Evolutionary conservation across 2,329 filamentous ascomycete genomes (phyloP).

Genomic region (Alternaria longipes): DNA sequence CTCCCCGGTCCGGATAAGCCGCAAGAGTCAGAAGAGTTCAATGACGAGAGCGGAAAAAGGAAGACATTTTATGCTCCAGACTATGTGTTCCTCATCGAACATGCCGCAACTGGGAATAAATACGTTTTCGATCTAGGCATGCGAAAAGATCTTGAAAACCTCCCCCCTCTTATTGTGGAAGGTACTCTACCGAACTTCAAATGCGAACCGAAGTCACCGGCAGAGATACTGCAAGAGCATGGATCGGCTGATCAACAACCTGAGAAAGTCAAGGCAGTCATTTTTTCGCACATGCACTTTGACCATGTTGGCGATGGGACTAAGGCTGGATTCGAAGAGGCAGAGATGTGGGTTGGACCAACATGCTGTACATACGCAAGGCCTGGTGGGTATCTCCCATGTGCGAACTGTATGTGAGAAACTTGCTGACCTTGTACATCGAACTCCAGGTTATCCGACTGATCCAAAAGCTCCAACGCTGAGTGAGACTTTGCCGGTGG

Average conservation of each 20-base stretch:
- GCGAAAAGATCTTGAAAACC: slow-evolving; percentile 54
- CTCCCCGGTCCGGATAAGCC: slow-evolving; percentile 55
- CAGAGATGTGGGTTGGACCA: slow-evolving; percentile 54
- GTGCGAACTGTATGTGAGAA: background rate
- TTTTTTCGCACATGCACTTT: slow-evolving; percentile 53
- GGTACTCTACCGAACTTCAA: slow-evolving; percentile 53
- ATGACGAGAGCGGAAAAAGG: slow-evolving; percentile 45
- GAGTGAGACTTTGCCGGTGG: slow-evolving; percentile 54
- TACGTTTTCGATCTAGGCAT: slow-evolving; percentile 65
- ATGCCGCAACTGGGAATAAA: slow-evolving; percentile 46
- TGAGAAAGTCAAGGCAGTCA: slow-evolving; percentile 53
- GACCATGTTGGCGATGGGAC: slow-evolving; percentile 54
- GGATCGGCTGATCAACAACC: slow-evolving; percentile 43
- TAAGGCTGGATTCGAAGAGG: slow-evolving; percentile 46
- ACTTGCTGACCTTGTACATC: background rate
- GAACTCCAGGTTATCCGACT: slow-evolving; percentile 30
- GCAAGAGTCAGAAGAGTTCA: slow-evolving; percentile 47
- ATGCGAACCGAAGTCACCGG: slow-evolving; percentile 42
- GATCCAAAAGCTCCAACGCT: slow-evolving; percentile 41
- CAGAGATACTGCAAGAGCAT: slow-evolving; percentile 38
- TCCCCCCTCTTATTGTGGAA: slow-evolving; percentile 55
- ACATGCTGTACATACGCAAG: slow-evolving; percentile 44
- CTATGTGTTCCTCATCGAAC: slow-evolving; percentile 45
- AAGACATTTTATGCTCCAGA: slow-evolving; percentile 39
- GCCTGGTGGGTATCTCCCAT: slow-evolving; percentile 19